Evolutionary conservation across 345 rosid genomes (phyloP).

Genomic region (Schrenkiella parvula): DNA sequence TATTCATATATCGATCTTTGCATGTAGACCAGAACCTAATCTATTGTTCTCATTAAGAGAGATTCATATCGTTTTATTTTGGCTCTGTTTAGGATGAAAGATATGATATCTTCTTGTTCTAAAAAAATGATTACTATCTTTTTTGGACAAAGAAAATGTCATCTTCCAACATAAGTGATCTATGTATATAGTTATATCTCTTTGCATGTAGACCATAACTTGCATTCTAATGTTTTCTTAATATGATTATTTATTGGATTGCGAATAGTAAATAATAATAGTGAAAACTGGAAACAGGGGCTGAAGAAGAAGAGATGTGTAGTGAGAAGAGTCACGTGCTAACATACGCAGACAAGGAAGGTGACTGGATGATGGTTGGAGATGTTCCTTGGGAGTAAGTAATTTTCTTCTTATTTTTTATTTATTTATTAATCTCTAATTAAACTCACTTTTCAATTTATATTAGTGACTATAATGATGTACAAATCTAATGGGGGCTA

Average conservation of each 20-base stretch:
- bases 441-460: neutral
- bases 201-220: neutral
- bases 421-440: neutral
- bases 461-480: conserved; percentile 6
- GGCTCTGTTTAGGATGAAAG: no score
- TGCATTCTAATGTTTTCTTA: neutral
- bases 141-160: neutral
- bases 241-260: neutral
- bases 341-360: conserved; percentile 38
- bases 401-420: neutral
- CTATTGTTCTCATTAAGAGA: neutral
- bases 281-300: conserved; percentile 28
- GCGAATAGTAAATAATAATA: neutral
- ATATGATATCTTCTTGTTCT: no score
- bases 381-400: conserved; percentile 41
- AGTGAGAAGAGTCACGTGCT: conserved; percentile 36
- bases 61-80: neutral
- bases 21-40: neutral
- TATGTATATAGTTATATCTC: neutral
- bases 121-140: no score
- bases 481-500: neutral
- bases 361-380: conserved; percentile 41
- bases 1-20: neutral
- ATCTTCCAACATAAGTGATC: neutral
- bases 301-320: conserved; percentile 39